Percentiles rank a stretch among this genome's conserved stretches.
Conservation (phyloP, 306 rosid species). For the Cicer chorassanicum region DNA sequence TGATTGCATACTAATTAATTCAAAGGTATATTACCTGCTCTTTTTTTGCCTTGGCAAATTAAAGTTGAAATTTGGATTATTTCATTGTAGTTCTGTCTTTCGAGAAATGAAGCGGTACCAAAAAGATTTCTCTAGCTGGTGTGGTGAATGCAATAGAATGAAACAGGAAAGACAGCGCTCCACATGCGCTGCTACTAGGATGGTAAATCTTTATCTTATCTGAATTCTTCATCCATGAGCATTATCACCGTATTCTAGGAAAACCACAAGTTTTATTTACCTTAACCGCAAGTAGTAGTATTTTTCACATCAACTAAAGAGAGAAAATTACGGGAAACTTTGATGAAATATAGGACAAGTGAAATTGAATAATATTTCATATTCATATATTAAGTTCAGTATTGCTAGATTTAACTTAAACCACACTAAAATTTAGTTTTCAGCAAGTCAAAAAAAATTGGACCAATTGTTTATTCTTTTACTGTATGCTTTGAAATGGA, state of each 20-base stretch:
- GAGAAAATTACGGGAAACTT: constrained; percentile 9
- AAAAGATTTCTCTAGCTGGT: constrained; percentile 63
- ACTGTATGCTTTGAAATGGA: constrained; percentile 14
- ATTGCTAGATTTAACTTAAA: background rate
- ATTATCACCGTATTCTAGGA: constrained; percentile 23
- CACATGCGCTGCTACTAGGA: constrained; percentile 50
- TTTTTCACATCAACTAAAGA: constrained; percentile 9
- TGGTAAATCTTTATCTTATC: constrained; percentile 45
- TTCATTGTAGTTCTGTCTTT: constrained; percentile 57
- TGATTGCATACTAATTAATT: constrained; percentile 6
- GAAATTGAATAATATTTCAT: constrained; percentile 6
- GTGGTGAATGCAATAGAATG: constrained; percentile 61
- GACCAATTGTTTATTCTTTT: constrained; percentile 1
- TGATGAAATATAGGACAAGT: background rate
- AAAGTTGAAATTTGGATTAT: constrained; percentile 32
- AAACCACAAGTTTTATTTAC: constrained; percentile 21
- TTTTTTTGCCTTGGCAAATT: constrained; percentile 2
- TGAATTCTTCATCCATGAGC: constrained; percentile 25
- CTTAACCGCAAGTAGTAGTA: constrained; percentile 3
- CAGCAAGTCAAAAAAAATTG: constrained; percentile 14
- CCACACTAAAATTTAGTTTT: constrained; percentile 1
- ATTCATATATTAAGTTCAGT: background rate
- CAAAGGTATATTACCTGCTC: background rate
- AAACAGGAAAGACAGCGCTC: constrained; percentile 58
- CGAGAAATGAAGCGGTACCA: constrained; percentile 66